phyloP scores from a whole-genome alignment of 1,139 yeast genomes.

The Geotrichum europaeum region DNA sequence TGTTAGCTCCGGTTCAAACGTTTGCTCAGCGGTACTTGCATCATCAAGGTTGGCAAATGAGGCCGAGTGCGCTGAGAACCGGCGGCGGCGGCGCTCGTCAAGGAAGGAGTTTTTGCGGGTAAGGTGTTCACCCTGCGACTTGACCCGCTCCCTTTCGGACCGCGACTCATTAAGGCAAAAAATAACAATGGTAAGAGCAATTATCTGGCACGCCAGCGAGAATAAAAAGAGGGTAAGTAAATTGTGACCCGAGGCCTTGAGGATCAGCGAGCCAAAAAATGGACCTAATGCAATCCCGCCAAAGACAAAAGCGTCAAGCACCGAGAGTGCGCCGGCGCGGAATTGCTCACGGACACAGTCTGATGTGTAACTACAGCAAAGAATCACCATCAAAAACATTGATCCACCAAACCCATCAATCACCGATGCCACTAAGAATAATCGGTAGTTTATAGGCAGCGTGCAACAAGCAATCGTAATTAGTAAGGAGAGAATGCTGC shows the following conservation, averaged over 20 bases:
- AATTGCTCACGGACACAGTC: slow-evolving; percentile 55
- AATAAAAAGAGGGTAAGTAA: slow-evolving; percentile 27
- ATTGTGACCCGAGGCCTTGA: slow-evolving; percentile 28
- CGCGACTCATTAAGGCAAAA: slow-evolving; percentile 56
- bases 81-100: slow-evolving; percentile 11
- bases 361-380: slow-evolving; percentile 55
- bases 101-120: slow-evolving; percentile 7
- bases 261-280: slow-evolving; percentile 44
- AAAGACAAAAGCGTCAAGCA: slow-evolving; percentile 51
- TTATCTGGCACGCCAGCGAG: slow-evolving; percentile 23
- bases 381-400: slow-evolving; percentile 43
- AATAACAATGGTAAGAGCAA: slow-evolving; percentile 35
- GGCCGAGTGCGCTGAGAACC: slow-evolving; percentile 1
- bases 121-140: slow-evolving; percentile 32
- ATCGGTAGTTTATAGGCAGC: slow-evolving; percentile 34
- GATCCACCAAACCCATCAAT: slow-evolving; percentile 55
- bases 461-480: slow-evolving; percentile 25
- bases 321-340: slow-evolving; percentile 52
- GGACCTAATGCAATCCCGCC: slow-evolving; percentile 66
- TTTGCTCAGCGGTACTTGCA: background rate
- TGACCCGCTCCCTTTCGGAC: slow-evolving; percentile 41
- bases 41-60: background rate
- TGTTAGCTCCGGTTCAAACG: background rate
- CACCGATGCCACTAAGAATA: slow-evolving; percentile 38
- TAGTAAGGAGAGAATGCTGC: slow-evolving; percentile 30